These are phyloP conservation scores for Phaeotremella fagi DNA, from an alignment of 768 basidiomycete genomes.

Conservation along the genomic window DNA sequence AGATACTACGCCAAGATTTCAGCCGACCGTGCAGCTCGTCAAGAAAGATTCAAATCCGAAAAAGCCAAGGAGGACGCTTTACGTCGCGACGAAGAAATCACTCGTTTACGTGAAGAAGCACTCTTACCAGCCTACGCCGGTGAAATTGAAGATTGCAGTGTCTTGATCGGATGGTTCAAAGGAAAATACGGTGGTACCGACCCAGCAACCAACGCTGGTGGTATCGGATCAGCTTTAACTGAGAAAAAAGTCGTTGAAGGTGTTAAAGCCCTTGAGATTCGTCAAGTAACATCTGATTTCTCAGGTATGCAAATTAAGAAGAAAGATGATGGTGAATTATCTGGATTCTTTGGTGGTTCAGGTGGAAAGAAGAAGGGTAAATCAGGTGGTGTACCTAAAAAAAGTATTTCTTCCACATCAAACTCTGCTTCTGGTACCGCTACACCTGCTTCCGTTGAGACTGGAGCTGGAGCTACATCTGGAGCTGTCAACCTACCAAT, in stretches of 20 bases:
- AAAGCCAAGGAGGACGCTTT: slow-evolving; percentile 69
- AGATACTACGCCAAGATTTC: slow-evolving; percentile 47
- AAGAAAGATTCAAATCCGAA: slow-evolving; percentile 75
- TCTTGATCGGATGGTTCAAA: slow-evolving; percentile 48
- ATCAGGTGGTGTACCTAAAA: slow-evolving; percentile 42
- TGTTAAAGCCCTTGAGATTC: slow-evolving; percentile 66
- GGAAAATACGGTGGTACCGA: slow-evolving; percentile 44
- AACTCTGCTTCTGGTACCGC: slow-evolving; percentile 20
- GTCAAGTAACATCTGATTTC: slow-evolving; percentile 69
- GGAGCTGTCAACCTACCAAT: slow-evolving; percentile 67
- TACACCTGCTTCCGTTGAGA: slow-evolving; percentile 33
- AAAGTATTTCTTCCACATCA: slow-evolving; percentile 39
- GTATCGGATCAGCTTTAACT: slow-evolving; percentile 15
- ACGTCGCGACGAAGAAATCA: slow-evolving; percentile 70
- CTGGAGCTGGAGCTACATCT: slow-evolving; percentile 47
- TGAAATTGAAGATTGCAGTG: slow-evolving; percentile 84
- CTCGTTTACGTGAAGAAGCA: slow-evolving; percentile 83
- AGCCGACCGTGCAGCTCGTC: slow-evolving; percentile 64
- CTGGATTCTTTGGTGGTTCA: slow-evolving; percentile 47
- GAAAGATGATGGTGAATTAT: slow-evolving; percentile 77
- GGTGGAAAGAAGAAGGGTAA: slow-evolving; percentile 58
- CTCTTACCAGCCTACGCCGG: slow-evolving; percentile 80
- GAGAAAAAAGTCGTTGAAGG: slow-evolving; percentile 32
- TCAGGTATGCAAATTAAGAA: slow-evolving; percentile 82
- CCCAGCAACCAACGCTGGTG: slow-evolving; percentile 35